These are phyloP conservation scores for Suillus placidus DNA, from an alignment of 768 basidiomycete species.

Conservation along the genomic window DNA sequence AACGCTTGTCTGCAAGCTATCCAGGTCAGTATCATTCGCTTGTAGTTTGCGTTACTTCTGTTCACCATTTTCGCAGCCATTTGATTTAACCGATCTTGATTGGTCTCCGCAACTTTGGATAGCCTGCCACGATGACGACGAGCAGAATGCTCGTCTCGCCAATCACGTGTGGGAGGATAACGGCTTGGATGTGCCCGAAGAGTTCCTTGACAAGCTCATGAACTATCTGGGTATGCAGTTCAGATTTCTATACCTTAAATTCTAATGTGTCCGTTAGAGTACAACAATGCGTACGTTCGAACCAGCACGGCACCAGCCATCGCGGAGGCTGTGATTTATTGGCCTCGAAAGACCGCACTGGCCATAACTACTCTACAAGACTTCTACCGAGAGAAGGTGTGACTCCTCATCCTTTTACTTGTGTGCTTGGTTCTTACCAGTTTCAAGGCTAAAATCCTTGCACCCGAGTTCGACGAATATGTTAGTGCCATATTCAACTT, in stretches of 20 bases:
- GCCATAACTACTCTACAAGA: constrained; percentile 60
- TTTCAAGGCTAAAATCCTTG: constrained; percentile 75
- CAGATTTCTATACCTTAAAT: neutral
- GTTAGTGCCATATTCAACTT: constrained; percentile 46
- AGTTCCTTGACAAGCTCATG: constrained; percentile 55
- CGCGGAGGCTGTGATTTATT: constrained; percentile 72
- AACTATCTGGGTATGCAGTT: constrained; percentile 63
- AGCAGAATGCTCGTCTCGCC: constrained; percentile 86
- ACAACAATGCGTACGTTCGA: constrained; percentile 81
- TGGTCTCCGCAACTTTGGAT: constrained; percentile 92
- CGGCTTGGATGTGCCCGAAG: constrained; percentile 82
- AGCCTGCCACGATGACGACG: constrained; percentile 85
- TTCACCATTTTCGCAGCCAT: constrained; percentile 54
- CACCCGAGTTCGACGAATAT: constrained; percentile 93
- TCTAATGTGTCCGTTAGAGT: constrained; percentile 48
- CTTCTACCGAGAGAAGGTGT: constrained; percentile 83
- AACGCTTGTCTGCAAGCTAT: constrained; percentile 89
- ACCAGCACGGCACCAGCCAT: constrained; percentile 70
- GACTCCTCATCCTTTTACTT: constrained; percentile 8
- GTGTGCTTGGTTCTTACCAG: neutral
- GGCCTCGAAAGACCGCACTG: constrained; percentile 56
- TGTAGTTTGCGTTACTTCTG: neutral
- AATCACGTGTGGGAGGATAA: constrained; percentile 93
- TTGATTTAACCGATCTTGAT: constrained; percentile 92
- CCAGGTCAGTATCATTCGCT: constrained; percentile 54